A percentile compares a stretch with the other conserved stretches of the same genome.
Evolutionary conservation across 1,284 basidiomycete genomes (phyloP).

Genomic region (Bondarzewia mesenterica): DNA sequence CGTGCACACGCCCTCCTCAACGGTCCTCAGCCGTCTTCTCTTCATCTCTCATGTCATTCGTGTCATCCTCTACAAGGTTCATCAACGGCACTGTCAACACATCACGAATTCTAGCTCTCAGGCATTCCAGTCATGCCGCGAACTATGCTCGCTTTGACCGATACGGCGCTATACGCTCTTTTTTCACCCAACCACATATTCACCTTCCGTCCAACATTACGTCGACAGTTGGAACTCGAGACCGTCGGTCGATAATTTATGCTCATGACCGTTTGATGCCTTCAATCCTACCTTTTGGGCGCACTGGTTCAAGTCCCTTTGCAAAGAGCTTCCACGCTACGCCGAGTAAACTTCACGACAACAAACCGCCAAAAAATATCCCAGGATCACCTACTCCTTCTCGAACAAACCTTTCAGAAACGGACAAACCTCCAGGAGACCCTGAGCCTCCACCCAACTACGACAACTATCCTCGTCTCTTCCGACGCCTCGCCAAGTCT

Average conservation of each 20-base stretch:
- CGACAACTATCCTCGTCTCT: conserved; percentile 75
- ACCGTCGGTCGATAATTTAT: too few species aligned
- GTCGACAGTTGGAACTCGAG: too few species aligned
- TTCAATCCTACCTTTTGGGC: not conserved
- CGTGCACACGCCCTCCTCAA: too few species aligned
- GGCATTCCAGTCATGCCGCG: not conserved
- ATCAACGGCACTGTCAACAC: not conserved
- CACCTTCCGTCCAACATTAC: not conserved
- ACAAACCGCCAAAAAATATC: not conserved
- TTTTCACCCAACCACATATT: not conserved
- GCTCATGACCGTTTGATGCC: too few species aligned
- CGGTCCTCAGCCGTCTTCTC: too few species aligned
- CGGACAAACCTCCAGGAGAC: not conserved
- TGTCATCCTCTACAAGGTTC: not conserved
- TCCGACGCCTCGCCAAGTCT: conserved; percentile 65
- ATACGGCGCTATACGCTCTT: not conserved
- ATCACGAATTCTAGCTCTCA: not conserved
- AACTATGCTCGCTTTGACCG: not conserved
- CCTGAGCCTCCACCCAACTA: conserved; percentile 4
- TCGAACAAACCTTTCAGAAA: not conserved
- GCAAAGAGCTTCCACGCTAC: not conserved
- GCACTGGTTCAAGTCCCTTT: not conserved
- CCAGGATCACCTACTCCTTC: not conserved
- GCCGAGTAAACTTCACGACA: not conserved
- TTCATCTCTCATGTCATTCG: not conserved